phyloP scores from a whole-genome alignment of 495 filamentous ascomycete genomes.

The Astrothelium subdiscretum region DNA sequence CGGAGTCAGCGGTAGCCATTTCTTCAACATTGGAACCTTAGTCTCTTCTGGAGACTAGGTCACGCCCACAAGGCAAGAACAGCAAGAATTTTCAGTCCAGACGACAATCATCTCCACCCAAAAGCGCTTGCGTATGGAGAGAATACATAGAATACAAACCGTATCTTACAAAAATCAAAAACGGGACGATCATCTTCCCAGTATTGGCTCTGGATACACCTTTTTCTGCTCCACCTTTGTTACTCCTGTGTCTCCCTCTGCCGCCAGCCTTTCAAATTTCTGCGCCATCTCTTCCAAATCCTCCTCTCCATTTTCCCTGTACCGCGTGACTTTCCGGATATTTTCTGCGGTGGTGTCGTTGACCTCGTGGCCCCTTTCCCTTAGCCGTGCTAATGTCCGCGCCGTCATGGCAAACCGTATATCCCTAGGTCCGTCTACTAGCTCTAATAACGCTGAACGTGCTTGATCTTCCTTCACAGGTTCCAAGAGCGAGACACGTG shows the following conservation, averaged over 20 bases:
- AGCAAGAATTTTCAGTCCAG: neutral
- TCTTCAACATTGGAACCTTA: too few relatives aligned
- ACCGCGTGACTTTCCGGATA: constrained; percentile 74
- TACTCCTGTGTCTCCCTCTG: constrained; percentile 22
- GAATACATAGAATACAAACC: neutral
- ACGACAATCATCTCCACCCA: neutral
- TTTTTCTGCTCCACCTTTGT: constrained; percentile 20
- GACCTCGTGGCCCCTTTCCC: constrained; percentile 37
- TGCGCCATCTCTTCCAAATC: constrained; percentile 61
- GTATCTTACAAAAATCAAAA: neutral
- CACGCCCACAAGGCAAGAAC: neutral
- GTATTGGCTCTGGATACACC: constrained; percentile 19
- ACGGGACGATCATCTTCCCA: constrained; percentile 8
- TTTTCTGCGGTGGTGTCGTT: constrained; percentile 65
- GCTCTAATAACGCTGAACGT: constrained; percentile 80
- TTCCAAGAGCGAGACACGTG: constrained; percentile 81
- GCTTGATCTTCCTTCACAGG: constrained; percentile 65
- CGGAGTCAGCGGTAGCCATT: too few relatives aligned
- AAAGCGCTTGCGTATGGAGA: neutral
- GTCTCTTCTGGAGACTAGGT: neutral
- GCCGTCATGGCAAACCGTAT: constrained; percentile 92
- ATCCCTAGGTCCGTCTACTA: constrained; percentile 90
- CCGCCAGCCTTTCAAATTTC: constrained; percentile 35
- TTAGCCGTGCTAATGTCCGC: constrained; percentile 54
- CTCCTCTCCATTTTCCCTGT: constrained; percentile 51